These are phyloP conservation scores for Aspergillus viridinutans DNA, from an alignment of 2,329 filamentous ascomycete genomes.

Conservation along the genomic window DNA sequence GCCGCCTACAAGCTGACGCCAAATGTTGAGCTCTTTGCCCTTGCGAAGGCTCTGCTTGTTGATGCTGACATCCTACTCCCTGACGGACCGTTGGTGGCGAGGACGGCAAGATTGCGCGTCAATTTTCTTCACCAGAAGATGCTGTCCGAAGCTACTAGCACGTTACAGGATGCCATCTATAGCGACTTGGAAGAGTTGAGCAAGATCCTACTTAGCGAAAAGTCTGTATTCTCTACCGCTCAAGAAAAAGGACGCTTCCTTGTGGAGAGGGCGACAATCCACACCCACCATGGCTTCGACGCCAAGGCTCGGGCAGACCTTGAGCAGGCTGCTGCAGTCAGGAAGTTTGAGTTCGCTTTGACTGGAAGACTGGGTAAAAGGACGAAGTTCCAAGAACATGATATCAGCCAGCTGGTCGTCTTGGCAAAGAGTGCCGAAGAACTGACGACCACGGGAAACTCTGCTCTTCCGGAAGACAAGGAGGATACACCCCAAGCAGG, in stretches of 20 bases:
- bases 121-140: constrained; percentile 70
- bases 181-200: constrained; percentile 53
- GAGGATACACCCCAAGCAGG: constrained; percentile 29
- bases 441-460: constrained; percentile 7
- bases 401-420: constrained; percentile 80
- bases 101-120: constrained; percentile 66
- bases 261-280: constrained; percentile 75
- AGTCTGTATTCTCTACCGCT: constrained; percentile 22
- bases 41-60: constrained; percentile 62
- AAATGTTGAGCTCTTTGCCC: constrained; percentile 74
- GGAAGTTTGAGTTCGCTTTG: constrained; percentile 74
- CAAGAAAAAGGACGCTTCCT: constrained; percentile 65
- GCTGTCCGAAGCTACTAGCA: constrained; percentile 58
- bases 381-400: constrained; percentile 41
- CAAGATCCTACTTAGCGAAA: constrained; percentile 28
- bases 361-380: constrained; percentile 77
- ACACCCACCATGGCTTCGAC: constrained; percentile 80
- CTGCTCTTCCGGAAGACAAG: constrained; percentile 15
- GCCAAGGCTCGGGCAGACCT: constrained; percentile 69
- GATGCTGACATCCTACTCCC: constrained; percentile 43
- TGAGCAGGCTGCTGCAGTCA: constrained; percentile 60
- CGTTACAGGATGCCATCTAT: constrained; percentile 58
- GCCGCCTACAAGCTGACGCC: constrained; percentile 81
- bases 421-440: constrained; percentile 68
- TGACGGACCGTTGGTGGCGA: constrained; percentile 37